Conservation (phyloP, 305 asterid genomes). For the Salvia sclarea region DNA sequence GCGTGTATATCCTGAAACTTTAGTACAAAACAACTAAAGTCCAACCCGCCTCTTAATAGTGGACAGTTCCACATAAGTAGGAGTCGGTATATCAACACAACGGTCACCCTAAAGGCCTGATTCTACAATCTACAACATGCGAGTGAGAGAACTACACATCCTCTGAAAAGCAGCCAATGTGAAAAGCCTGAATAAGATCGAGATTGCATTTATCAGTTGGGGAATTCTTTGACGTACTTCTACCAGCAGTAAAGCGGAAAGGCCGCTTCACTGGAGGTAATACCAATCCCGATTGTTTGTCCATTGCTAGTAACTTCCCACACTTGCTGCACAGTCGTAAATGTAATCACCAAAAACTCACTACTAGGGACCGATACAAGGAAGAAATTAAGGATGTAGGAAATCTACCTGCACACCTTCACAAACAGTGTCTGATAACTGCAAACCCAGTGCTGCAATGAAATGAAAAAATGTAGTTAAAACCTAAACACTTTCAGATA, state of each 20-base stretch:
- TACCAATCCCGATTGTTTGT: constrained; percentile 67
- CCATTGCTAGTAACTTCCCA: constrained; percentile 69
- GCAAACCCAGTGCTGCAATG: constrained; percentile 81
- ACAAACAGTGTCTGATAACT: constrained; percentile 70
- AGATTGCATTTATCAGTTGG: constrained; percentile 35
- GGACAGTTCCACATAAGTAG: too few relatives aligned
- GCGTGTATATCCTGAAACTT: not conserved
- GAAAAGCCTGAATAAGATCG: constrained; percentile 57
- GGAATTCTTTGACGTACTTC: constrained; percentile 36
- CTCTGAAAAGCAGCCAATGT: constrained; percentile 66
- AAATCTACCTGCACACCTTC: constrained; percentile 71
- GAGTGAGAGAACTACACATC: constrained; percentile 15
- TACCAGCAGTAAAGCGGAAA: constrained; percentile 50
- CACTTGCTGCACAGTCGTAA: constrained; percentile 71
- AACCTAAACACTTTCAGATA: not conserved
- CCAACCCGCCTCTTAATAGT: too few relatives aligned
- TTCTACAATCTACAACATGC: constrained; percentile 30
- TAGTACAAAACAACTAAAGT: too few relatives aligned
- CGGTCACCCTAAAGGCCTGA: not conserved
- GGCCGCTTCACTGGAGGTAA: constrained; percentile 81
- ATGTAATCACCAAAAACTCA: constrained; percentile 16
- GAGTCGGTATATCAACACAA: not conserved
- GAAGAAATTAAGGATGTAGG: not conserved
- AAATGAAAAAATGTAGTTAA: constrained; percentile 12
- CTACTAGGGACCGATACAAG: not conserved